Evolutionary conservation across 805 yeast genomes (phyloP).

Genomic region (Metschnikowia colocasiae): DNA sequence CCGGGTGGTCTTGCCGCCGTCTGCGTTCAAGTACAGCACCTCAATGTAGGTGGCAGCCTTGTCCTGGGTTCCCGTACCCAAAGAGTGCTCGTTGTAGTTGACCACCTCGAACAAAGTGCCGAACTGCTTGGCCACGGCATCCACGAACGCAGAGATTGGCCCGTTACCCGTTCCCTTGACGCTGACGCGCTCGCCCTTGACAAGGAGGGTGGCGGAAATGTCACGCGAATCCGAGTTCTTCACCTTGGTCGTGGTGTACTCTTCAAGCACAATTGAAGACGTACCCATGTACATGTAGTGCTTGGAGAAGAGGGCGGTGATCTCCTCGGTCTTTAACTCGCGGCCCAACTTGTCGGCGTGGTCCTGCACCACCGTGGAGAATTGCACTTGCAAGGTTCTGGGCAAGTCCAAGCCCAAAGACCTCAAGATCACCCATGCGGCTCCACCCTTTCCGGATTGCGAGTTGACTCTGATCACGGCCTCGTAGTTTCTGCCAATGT

Average conservation of each 20-base stretch:
- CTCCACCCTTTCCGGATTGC: slow-evolving; percentile 87
- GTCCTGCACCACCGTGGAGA: slow-evolving; percentile 61
- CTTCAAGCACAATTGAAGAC: slow-evolving; percentile 19
- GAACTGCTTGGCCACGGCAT: slow-evolving; percentile 54
- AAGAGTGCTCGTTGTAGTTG: slow-evolving; percentile 67
- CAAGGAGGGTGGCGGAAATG: slow-evolving; percentile 21
- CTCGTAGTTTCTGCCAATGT: slow-evolving; percentile 75
- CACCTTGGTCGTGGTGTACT: slow-evolving; percentile 24
- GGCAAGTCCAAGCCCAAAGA: slow-evolving; percentile 72
- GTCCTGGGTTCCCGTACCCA: slow-evolving; percentile 67
- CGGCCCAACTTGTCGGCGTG: slow-evolving; percentile 64
- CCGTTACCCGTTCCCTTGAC: slow-evolving; percentile 69
- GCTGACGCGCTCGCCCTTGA: slow-evolving; percentile 23
- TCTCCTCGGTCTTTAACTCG: slow-evolving; percentile 67
- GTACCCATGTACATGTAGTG: slow-evolving; percentile 43
- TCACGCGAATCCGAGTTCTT: slow-evolving; percentile 22
- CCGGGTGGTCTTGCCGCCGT: slow-evolving; percentile 30
- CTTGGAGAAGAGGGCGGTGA: slow-evolving; percentile 51
- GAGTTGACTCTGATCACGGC: slow-evolving; percentile 82
- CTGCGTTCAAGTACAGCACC: slow-evolving; percentile 34
- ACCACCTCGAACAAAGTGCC: slow-evolving; percentile 57
- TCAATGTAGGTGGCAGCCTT: slow-evolving; percentile 76
- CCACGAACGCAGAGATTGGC: slow-evolving; percentile 69
- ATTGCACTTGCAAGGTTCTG: slow-evolving; percentile 63
- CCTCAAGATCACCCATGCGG: slow-evolving; percentile 75